phyloP scores from a whole-genome alignment of 1,139 yeast species.

The Suhomyces anneliseae region DNA sequence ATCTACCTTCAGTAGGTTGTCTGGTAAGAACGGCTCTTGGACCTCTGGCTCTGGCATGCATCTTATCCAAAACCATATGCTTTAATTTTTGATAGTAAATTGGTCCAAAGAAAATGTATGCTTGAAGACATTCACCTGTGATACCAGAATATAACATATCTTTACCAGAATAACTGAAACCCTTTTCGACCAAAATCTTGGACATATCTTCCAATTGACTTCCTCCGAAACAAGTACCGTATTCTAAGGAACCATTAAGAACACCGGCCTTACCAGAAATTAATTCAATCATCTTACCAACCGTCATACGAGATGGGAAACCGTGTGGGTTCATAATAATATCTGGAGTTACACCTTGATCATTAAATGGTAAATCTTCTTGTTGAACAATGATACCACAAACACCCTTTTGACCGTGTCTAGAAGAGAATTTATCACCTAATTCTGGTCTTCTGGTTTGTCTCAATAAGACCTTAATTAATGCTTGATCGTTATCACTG shows the following conservation, averaged over 20 bases:
- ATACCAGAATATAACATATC: conserved; percentile 98
- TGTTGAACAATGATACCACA: conserved; percentile 97
- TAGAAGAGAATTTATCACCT: conserved; percentile 95
- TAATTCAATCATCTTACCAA: conserved; percentile 96
- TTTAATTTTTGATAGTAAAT: conserved; percentile 96
- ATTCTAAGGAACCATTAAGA: conserved; percentile 83
- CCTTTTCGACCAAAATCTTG: conserved; percentile 84
- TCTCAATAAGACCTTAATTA: conserved; percentile 85
- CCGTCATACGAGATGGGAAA: conserved; percentile 99
- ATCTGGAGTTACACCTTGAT: conserved; percentile 87
- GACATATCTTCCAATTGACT: conserved; percentile 95
- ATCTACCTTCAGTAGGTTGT: conserved; percentile 99
- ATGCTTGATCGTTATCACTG: conserved; percentile 91
- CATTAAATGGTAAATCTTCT: conserved; percentile 94
- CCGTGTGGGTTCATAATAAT: conserved; percentile 99
- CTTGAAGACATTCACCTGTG: conserved; percentile 96
- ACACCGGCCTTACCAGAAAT: conserved; percentile 98
- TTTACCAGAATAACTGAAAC: conserved; percentile 93
- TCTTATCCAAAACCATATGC: conserved; percentile 98
- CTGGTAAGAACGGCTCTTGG: conserved; percentile 97
- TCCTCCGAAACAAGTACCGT: conserved; percentile 98
- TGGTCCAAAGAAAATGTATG: conserved; percentile 97
- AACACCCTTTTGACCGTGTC: conserved; percentile 99
- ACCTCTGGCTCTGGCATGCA: conserved; percentile 99
- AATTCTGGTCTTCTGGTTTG: conserved; percentile 98